Conservation (phyloP, 306 rosid genomes). For the Malus domestica region DNA sequence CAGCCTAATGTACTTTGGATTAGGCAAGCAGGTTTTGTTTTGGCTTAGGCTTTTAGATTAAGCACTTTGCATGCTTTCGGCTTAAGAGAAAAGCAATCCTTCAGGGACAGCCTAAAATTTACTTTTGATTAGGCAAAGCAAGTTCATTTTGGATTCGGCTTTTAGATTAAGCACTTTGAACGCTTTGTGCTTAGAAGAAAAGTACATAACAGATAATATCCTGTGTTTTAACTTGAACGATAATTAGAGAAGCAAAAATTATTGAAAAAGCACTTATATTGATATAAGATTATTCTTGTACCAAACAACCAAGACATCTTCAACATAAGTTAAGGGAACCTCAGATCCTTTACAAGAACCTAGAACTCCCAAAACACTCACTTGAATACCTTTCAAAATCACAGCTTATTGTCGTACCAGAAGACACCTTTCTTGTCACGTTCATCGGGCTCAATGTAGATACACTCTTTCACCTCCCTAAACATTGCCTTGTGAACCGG, state of each 20-base stretch:
- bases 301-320: background rate
- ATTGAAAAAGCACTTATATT: background rate
- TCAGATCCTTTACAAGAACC: background rate
- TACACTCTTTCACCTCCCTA: slow-evolving; percentile 73
- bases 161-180: too few species aligned
- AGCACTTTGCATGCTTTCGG: too few species aligned
- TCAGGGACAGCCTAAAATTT: background rate
- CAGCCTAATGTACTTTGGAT: too few species aligned
- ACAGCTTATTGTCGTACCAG: slow-evolving; percentile 68
- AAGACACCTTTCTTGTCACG: slow-evolving; percentile 42
- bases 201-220: too few species aligned
- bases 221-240: background rate
- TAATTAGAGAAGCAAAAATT: background rate
- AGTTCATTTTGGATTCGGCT: too few species aligned
- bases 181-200: too few species aligned
- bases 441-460: slow-evolving; percentile 69
- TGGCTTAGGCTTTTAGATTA: too few species aligned
- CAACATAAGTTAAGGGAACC: slow-evolving; percentile 5
- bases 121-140: too few species aligned
- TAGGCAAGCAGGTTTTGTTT: too few species aligned
- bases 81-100: too few species aligned
- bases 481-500: slow-evolving; percentile 58
- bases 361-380: background rate
- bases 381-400: background rate
- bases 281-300: background rate